Evolutionary conservation across 1,139 yeast genomes (phyloP).

Genomic region (Candida neerlandica): DNA sequence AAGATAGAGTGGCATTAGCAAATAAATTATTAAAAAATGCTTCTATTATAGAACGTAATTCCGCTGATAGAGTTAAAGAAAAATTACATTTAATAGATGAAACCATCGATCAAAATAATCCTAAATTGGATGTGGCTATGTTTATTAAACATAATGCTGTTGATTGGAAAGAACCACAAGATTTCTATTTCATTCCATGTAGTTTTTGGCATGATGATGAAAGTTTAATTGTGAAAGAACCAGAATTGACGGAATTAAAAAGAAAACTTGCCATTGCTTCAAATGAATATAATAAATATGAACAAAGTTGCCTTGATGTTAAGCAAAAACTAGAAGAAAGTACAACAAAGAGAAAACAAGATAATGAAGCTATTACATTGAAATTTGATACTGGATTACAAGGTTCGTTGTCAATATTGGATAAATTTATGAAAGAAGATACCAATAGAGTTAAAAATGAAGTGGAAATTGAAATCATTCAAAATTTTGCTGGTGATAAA

Average conservation of each 20-base stretch:
- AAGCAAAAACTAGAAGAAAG: conserved; percentile 57
- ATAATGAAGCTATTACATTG: conserved; percentile 36
- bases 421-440: conserved; percentile 73
- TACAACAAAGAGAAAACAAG: conserved; percentile 35
- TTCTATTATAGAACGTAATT: conserved; percentile 60
- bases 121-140: conserved; percentile 83
- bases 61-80: conserved; percentile 54
- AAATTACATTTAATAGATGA: conserved; percentile 55
- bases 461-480: conserved; percentile 89
- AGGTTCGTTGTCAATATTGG: conserved; percentile 56
- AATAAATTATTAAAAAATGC: conserved; percentile 74
- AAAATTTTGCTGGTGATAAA: conserved; percentile 78
- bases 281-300: conserved; percentile 45
- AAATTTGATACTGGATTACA: conserved; percentile 58
- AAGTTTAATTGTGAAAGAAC: conserved; percentile 61
- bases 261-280: conserved; percentile 56
- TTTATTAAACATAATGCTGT: conserved; percentile 80
- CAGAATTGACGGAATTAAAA: conserved; percentile 68
- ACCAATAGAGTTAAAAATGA: conserved; percentile 71
- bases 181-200: conserved; percentile 83
- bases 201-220: conserved; percentile 98
- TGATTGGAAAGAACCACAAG: conserved; percentile 85
- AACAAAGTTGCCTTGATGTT: conserved; percentile 45
- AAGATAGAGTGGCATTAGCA: conserved; percentile 69
- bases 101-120: conserved; percentile 71